These are phyloP conservation scores for Coemansia brasiliensis DNA, from an alignment of 192 early-diverging fungal genomes.

Conservation along the genomic window DNA sequence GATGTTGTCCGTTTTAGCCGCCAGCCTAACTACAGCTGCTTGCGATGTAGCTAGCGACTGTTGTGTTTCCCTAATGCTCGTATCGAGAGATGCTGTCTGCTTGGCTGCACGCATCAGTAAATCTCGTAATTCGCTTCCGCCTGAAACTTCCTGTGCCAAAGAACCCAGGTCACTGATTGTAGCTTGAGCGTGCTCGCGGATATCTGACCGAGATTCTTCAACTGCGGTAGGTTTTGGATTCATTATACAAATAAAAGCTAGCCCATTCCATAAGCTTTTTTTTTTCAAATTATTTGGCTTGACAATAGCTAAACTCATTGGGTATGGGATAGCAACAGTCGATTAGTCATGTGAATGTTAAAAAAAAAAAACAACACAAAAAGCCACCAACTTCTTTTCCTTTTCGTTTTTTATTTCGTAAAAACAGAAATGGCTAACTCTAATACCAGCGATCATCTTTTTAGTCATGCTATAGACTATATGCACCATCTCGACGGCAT, in stretches of 20 bases:
- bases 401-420: conserved; percentile 3
- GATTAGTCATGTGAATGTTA: no score
- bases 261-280: no score
- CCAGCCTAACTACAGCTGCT: conserved; percentile 10
- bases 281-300: no score
- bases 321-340: no score
- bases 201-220: conserved; percentile 37
- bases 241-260: background rate
- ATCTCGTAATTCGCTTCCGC: conserved; percentile 46
- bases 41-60: conserved; percentile 33
- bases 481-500: conserved; percentile 16
- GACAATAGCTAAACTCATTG: no score
- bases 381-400: background rate
- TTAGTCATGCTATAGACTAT: conserved; percentile 16
- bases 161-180: conserved; percentile 28
- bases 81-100: conserved; percentile 37
- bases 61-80: conserved; percentile 36
- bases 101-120: conserved; percentile 29
- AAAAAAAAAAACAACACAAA: no score
- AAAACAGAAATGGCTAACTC: background rate
- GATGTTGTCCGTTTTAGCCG: conserved; percentile 17
- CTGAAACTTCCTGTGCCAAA: conserved; percentile 42
- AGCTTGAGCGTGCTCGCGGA: conserved; percentile 47
- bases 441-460: conserved; percentile 12
- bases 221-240: conserved; percentile 25